A percentile compares a stretch with the other conserved stretches of the same genome.
phyloP scores from a whole-genome alignment of 2,329 filamentous ascomycete species.

The Tympanopsis confertula region DNA sequence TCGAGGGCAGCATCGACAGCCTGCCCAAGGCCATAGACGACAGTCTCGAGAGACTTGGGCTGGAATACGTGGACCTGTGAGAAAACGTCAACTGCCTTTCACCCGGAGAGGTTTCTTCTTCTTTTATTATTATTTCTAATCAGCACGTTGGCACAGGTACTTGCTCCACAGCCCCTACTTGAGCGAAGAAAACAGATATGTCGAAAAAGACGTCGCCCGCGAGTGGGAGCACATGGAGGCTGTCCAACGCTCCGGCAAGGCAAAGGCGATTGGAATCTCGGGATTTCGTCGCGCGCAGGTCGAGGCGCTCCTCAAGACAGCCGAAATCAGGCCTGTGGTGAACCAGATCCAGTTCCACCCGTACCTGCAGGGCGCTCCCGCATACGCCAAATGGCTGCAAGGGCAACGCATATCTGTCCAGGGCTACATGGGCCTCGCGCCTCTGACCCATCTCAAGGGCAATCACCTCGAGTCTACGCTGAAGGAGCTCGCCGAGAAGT shows the following conservation, averaged over 20 bases:
- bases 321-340: constrained; percentile 24
- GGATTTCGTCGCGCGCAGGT: constrained; percentile 45
- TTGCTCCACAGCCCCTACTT: constrained; percentile 52
- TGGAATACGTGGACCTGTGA: constrained; percentile 52
- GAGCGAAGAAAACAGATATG: constrained; percentile 38
- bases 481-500: constrained; percentile 7
- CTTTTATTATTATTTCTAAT: too few species aligned
- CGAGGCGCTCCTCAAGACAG: constrained; percentile 32
- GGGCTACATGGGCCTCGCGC: constrained; percentile 10
- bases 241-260: constrained; percentile 41
- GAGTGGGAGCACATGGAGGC: constrained; percentile 50
- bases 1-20: constrained; percentile 37
- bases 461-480: constrained; percentile 8
- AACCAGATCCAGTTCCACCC: constrained; percentile 31
- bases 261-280: constrained; percentile 49
- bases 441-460: constrained; percentile 7
- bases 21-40: constrained; percentile 40
- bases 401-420: constrained; percentile 9
- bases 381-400: constrained; percentile 11
- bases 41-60: constrained; percentile 45
- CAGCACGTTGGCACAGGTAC: too few species aligned
- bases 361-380: constrained; percentile 28
- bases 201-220: constrained; percentile 38
- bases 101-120: too few species aligned
- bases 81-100: too few species aligned